Base-by-base conservation (phyloP, 176 grass and related monocot species). In the Ensete ventricosum region DNA sequence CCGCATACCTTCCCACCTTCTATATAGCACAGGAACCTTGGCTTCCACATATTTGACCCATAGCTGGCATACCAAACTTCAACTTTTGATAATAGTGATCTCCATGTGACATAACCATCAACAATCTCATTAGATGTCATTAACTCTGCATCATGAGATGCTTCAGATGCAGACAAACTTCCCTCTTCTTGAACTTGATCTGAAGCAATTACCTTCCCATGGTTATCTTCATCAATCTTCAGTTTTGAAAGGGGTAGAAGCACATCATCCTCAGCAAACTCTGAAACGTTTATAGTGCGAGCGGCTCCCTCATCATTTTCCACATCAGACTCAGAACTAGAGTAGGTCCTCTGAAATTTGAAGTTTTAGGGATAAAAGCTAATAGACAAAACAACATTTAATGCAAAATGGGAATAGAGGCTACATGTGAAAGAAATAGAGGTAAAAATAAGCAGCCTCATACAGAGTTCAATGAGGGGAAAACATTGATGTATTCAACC, bases 11-110 rank as follows among this genome's bases (percentile, higher is more conserved):
- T 98, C 52, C 95, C 90, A 34, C 90, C 95, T 80, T 85, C 71
- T 79, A 98, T 77, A 67, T 98, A 94, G 86, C 95, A 91, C 59
- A 93, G 34, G 81, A 98, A 91, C 76, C 90, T 93, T 71, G 86
- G 82, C 67, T 77, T 85, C 86, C 88, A 98, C 90, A 93, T 89
- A 80, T 98, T 98, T 77, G 95, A 98, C 54, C 95, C 95, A 89
- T 84, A 98, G 58, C 84, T 94, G 64, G 86, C 90, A 89, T 93
- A 93, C 95, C 95, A 98, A 85, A 98, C 71, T 83, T 91, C 77
- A 84, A 54, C 74, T 91, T 75, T 87, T 52, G 90, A 93, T 71
- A 87, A 84, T 76, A 72, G 65, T 67, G 84, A 89, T 85, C 95
- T 88, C 88, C 94, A 98, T 80, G 78, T 29, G 22, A 81, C 12